Conservation (phyloP, 1,139 yeast species). For the Debaryomyces coudertii region DNA sequence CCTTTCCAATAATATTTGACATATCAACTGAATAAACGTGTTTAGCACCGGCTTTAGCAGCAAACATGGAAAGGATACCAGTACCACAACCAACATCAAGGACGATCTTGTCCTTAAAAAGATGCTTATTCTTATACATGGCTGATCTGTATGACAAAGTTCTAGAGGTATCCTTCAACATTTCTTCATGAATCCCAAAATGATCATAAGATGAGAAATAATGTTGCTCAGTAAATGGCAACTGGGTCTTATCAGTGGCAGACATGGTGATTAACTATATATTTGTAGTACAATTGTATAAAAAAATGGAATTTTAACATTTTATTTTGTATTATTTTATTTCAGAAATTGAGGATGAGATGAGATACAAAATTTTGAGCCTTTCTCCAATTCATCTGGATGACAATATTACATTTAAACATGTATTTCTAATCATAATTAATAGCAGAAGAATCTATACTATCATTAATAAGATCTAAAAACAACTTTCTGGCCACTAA, state of each 20-base stretch:
- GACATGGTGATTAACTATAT: constrained; percentile 19
- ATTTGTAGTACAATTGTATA: background rate
- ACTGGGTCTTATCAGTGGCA: constrained; percentile 56
- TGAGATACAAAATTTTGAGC: constrained; percentile 7
- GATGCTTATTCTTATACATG: constrained; percentile 84
- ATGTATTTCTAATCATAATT: too few relatives aligned
- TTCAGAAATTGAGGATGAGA: constrained; percentile 6
- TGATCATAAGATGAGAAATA: constrained; percentile 95
- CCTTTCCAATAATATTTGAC: constrained; percentile 96
- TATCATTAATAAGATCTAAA: too few relatives aligned
- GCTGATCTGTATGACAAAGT: constrained; percentile 92
- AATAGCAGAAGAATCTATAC: too few relatives aligned
- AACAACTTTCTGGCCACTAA: constrained; percentile 32
- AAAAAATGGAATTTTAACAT: constrained; percentile 4
- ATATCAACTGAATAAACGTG: constrained; percentile 97
- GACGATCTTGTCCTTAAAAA: constrained; percentile 93
- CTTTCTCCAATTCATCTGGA: background rate
- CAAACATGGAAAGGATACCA: constrained; percentile 96
- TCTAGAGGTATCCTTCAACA: constrained; percentile 95
- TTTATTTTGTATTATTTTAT: constrained; percentile 3
- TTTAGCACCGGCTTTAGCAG: constrained; percentile 97
- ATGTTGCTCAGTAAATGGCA: constrained; percentile 79
- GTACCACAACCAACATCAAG: constrained; percentile 99
- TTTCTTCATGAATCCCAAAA: constrained; percentile 97
- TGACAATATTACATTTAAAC: too few relatives aligned